Evolutionary conservation across 1,139 yeast species (phyloP), one percentile per base, ranked within the genome.

Genomic region (Meyerozyma smithsonii): DNA sequence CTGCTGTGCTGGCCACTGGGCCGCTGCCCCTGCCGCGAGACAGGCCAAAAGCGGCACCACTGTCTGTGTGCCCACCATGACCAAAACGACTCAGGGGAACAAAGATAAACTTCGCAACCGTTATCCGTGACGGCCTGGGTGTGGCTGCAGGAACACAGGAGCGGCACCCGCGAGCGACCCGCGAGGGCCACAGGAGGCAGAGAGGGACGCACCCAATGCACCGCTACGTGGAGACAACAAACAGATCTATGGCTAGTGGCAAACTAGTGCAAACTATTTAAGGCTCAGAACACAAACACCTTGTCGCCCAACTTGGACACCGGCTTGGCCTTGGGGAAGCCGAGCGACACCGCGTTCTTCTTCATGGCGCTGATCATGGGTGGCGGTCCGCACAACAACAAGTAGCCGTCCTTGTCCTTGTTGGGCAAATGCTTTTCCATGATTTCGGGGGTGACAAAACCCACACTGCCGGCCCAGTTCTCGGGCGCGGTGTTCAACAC

Each of bases 311-410:
- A 76, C 69, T 89, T 89, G 39, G 95, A 84, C 28, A 90, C 89
- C 4, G 96, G 94, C 64, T 81, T 84, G 43, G 97, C 90, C 76
- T 88, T 89, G 40, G 77, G 77, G 65, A 68, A 94, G 16, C 97
- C 97, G 51, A 90, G 74, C 17, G 72, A 68, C 38, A 74, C 75
- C 28, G 95, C 89, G 39, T 85, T 86, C 71, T 84, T 89, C 72
- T 89, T 90, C 58, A 83, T 73, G 41, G 86, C 81, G 39, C 82
- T 72, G 39, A 80, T 79, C 92, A 87, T 83, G 41, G 87, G 87
- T 46, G 96, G 96, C 43, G 99, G 98, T 23, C 99, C 97, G 64
- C 98, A 94, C 43, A 92, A 66, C 55, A 92, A 77, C 47, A 92
- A 66, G 72, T 86, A 89, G 47, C 77, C 72, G 51, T 81, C 82